phyloP scores from a whole-genome alignment of 768 basidiomycete genomes.

The Glaciozyma antarctica region DNA sequence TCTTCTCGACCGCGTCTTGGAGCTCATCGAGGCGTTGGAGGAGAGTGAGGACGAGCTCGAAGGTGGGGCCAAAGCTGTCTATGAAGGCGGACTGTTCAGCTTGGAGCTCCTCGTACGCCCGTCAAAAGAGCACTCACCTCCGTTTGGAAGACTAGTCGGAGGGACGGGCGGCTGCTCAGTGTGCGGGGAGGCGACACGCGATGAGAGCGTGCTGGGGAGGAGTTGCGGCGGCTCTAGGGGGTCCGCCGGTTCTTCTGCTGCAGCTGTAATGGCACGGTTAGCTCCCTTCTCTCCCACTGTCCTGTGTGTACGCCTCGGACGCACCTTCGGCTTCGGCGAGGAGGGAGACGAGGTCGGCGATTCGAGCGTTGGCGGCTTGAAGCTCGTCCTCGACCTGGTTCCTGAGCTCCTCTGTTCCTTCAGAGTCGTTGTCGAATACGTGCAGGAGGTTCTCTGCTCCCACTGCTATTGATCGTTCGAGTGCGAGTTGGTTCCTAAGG shows the following conservation, averaged over 20 bases:
- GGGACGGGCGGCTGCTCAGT: too few species aligned
- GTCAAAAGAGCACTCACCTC: too few species aligned
- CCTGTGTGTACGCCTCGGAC: background rate
- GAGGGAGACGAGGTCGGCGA: background rate
- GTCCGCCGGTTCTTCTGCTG: too few species aligned
- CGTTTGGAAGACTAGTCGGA: too few species aligned
- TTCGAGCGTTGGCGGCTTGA: slow-evolving; percentile 49
- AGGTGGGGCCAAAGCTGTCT: background rate
- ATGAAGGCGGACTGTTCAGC: background rate
- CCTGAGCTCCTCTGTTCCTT: slow-evolving; percentile 54
- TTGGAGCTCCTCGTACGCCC: background rate
- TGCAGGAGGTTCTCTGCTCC: slow-evolving; percentile 76
- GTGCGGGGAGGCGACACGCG: too few species aligned
- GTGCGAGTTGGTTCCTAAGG: slow-evolving; percentile 57
- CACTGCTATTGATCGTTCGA: slow-evolving; percentile 74
- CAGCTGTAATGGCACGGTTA: too few species aligned
- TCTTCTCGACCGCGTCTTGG: background rate
- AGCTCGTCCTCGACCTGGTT: slow-evolving; percentile 67
- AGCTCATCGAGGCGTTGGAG: background rate
- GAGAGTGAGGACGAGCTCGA: slow-evolving; percentile 1
- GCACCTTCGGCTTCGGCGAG: background rate
- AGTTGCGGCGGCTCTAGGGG: too few species aligned
- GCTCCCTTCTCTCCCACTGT: too few species aligned
- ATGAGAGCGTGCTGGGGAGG: too few species aligned
- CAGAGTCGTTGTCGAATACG: slow-evolving; percentile 31